Evolutionary conservation across 2,329 filamentous ascomycete species (phyloP).

Genomic region (Neospermospora avenae): DNA sequence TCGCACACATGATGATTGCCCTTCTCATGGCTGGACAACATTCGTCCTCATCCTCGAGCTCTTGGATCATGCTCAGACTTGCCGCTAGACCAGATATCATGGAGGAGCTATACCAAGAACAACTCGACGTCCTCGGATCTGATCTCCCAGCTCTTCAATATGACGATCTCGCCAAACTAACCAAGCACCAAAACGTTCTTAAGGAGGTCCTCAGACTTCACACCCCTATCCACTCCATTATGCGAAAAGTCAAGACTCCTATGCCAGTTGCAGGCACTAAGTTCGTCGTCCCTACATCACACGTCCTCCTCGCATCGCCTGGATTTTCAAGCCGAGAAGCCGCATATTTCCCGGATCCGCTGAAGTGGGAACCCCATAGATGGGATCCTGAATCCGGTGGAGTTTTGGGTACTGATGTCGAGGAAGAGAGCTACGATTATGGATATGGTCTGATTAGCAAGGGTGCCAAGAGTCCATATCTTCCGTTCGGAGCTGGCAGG

Average conservation of each 20-base stretch:
- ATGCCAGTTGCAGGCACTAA: slow-evolving; percentile 81
- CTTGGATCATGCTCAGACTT: slow-evolving; percentile 82
- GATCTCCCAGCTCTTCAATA: slow-evolving; percentile 73
- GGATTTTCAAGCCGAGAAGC: slow-evolving; percentile 73
- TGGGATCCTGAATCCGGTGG: slow-evolving; percentile 70
- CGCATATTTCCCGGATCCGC: slow-evolving; percentile 76
- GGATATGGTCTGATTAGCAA: slow-evolving; percentile 92
- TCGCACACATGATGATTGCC: slow-evolving; percentile 93
- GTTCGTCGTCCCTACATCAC: slow-evolving; percentile 75
- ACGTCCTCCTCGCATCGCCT: slow-evolving; percentile 80
- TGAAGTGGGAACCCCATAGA: slow-evolving; percentile 84
- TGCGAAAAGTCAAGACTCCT: slow-evolving; percentile 86
- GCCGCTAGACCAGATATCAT: slow-evolving; percentile 73
- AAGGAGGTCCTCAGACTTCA: slow-evolving; percentile 91
- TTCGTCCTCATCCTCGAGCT: slow-evolving; percentile 77
- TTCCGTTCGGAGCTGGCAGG: slow-evolving; percentile 89
- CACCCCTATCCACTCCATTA: slow-evolving; percentile 90
- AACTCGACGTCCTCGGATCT: slow-evolving; percentile 67
- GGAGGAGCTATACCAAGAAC: slow-evolving; percentile 81
- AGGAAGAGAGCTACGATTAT: slow-evolving; percentile 81
- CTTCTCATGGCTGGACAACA: slow-evolving; percentile 91
- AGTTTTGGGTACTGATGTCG: slow-evolving; percentile 50
- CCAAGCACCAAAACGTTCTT: slow-evolving; percentile 79
- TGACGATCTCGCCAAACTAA: slow-evolving; percentile 74
- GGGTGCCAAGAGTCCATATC: slow-evolving; percentile 82